Base-by-base conservation (phyloP, 768 basidiomycete species). In the Boletellus emodensis region DNA sequence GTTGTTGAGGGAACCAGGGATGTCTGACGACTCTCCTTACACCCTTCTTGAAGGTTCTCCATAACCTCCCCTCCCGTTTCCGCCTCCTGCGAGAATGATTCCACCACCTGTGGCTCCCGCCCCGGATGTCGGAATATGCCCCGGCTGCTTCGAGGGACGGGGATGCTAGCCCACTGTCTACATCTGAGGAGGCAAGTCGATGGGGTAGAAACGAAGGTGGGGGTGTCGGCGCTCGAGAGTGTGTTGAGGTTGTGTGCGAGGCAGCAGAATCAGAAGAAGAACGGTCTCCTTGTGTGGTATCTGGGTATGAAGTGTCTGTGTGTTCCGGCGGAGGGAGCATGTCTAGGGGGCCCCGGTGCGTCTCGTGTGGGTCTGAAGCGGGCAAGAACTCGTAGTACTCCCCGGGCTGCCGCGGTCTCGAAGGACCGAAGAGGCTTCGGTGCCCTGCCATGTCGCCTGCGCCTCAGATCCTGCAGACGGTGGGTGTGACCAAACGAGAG, bases 1-100 rank as follows among this genome's bases (percentile, higher is more conserved):
- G 90, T 54, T 87, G 87, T 55, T 79, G 81, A 46, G 89, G 89
- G 65, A 89, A 84, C 67, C 87, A 77, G 14, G 85, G 88, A 67
- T 85, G 85, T 52, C 85, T 76, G 26, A 89, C 66, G 20, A 88
- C 57, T 46, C 74, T 72, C 49, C 82, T 73, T 37, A 80, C 62
- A 61, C 75, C 76, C 58, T 81, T 76, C 64, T 80, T 83, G 49
- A 82, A 49, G 14, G 74, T 66, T 55, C 84, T 75, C 46, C 78
- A 61, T 33, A 75, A 59, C 46, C 72, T 70, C 44, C 75, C 70
- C 35, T 75, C 72, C 59, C 80, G 69, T 55, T 73, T 76, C 54
- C 83, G 75, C 37, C 84, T 73, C 43, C 83, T 73, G 37, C 73
- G 75, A 17, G 76, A 71, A 40, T 65, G 65, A 32, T 65, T 64